Conservation (phyloP, 129 eudicot species). For the Glebionis coronaria region DNA sequence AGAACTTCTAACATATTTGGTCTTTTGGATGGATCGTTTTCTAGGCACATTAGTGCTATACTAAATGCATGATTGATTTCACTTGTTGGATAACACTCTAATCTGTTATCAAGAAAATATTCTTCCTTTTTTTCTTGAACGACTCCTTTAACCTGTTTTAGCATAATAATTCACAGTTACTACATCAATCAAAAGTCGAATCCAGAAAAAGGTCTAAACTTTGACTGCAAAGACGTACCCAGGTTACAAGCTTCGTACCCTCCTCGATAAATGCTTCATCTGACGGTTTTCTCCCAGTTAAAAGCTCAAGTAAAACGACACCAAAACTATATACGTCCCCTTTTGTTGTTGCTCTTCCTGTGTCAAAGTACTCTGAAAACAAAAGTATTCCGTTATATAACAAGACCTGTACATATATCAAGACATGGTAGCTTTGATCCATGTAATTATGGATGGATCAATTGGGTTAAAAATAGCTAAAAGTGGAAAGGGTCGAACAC, state of each 20-base stretch:
- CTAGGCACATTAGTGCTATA: conserved; percentile 79
- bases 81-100: conserved; percentile 41
- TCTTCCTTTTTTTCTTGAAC: conserved; percentile 77
- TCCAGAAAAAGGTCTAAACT: conserved; percentile 18
- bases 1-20: conserved; percentile 85
- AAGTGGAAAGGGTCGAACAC: not conserved
- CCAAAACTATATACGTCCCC: conserved; percentile 97
- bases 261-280: conserved; percentile 87
- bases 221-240: conserved; percentile 50
- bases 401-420: not conserved
- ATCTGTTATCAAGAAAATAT: conserved; percentile 59
- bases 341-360: conserved; percentile 88
- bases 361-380: conserved; percentile 83
- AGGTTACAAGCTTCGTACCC: conserved; percentile 87
- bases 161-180: conserved; percentile 4
- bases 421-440: not conserved
- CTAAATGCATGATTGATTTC: conserved; percentile 54
- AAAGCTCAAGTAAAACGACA: conserved; percentile 77
- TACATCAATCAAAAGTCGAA: conserved; percentile 1
- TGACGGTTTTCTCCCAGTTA: conserved; percentile 84
- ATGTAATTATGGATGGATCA: not conserved
- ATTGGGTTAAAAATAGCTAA: not conserved
- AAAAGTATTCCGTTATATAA: not conserved
- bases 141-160: conserved; percentile 75
- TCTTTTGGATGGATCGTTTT: conserved; percentile 67